Evolutionary conservation across 192 early-diverging fungal species (phyloP), one percentile per base, ranked within the genome.

Genomic region (Dissophora ornata): DNA sequence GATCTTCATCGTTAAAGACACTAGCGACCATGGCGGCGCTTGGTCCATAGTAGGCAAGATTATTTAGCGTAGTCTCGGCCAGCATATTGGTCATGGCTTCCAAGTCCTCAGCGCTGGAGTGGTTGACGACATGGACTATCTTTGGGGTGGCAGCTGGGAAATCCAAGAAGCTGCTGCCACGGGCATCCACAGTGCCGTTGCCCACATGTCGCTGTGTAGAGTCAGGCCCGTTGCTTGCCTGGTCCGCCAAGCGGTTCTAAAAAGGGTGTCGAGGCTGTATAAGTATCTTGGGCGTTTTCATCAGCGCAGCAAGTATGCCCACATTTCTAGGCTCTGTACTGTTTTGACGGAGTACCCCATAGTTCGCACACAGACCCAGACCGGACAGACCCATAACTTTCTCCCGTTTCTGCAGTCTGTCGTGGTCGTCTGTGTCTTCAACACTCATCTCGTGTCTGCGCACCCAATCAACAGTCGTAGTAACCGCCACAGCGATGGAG

Each of bases 1-100:
- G 58, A 42, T 69, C 67, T 22, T 69, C 67, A 16, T 69, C 67
- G 9, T 69, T 61, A 42, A 69, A 69, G 6, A 30, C 42, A 25
- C 41, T 59, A 7, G 67, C 57, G 28, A 61, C 67, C 50, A 61
- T 47, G 50, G 57, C 57, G 0, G 67, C 57, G 41, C 51, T 61
- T 13, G 67, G 49, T 2, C 67, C 67, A 61, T 53, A 61, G 30
- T 60, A 69, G 11, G 57, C 57, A 1, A 61, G 26, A 9, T 55
- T 69, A 36, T 55, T 69, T 8, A 69, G 58, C 9, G 67, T 69
- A 2, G 67, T 59, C 36, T 69, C 67, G 25, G 57, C 41, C 22
- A 69, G 41, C 51, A 69, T 41, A 32, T 4, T 13, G 25, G 67
- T 54, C 5, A 69, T 16, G 3, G 30, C 29, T 21, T 60, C 58